A percentile compares a stretch with the other conserved stretches of the same genome.
Evolutionary conservation across 169 alveolate genomes (phyloP).

Genomic region (Perkinsus olseni): DNA sequence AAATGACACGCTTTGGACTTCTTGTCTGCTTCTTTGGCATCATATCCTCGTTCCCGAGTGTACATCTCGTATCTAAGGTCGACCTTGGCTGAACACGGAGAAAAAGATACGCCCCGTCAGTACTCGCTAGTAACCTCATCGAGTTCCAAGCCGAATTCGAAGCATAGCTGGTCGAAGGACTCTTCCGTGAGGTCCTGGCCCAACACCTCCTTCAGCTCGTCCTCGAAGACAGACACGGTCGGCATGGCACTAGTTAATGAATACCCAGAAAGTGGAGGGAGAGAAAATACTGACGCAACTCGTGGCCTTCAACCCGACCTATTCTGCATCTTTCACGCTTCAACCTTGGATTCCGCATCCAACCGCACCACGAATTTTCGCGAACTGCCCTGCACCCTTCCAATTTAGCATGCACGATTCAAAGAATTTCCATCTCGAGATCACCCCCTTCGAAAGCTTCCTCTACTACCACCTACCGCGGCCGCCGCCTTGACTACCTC

Average conservation of each 20-base stretch:
- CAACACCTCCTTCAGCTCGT: constrained; percentile 43
- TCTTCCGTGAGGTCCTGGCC: constrained; percentile 64
- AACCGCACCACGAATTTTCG: not conserved
- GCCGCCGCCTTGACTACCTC: not conserved
- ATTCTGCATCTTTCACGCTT: not conserved
- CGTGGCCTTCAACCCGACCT: not conserved
- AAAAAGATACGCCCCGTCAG: constrained; percentile 45
- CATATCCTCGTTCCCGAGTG: constrained; percentile 55
- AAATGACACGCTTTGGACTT: constrained; percentile 33
- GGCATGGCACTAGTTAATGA: constrained; percentile 47
- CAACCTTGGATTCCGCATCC: not conserved
- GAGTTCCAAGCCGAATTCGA: constrained; percentile 91
- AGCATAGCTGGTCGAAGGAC: constrained; percentile 83
- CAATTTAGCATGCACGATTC: not conserved
- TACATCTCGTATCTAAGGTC: constrained; percentile 38
- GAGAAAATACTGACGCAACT: not conserved
- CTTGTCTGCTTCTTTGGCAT: constrained; percentile 48
- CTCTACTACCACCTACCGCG: not conserved
- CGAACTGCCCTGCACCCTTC: not conserved
- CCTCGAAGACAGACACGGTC: constrained; percentile 59
- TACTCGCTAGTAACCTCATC: constrained; percentile 78
- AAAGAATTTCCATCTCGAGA: not conserved
- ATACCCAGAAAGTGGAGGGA: not conserved
- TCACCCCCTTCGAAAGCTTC: not conserved
- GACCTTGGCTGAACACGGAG: constrained; percentile 18